Conservation (phyloP, 306 rosid genomes). For the Ziziphus jujuba region DNA sequence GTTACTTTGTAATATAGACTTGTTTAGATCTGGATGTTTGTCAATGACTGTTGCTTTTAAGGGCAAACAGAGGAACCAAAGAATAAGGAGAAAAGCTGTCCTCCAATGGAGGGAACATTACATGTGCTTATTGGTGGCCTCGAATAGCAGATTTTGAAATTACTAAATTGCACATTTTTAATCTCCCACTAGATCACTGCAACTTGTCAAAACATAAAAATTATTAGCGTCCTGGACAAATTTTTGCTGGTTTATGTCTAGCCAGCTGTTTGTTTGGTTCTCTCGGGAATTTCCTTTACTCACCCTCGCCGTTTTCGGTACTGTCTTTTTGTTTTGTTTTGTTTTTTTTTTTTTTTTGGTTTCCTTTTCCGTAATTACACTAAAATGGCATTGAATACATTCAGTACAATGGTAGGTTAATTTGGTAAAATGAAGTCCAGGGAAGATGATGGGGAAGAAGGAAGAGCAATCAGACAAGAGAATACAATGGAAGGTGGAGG, state of each 20-base stretch:
- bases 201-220: neutral
- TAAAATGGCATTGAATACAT: neutral
- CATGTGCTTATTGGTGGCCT: conserved; percentile 10
- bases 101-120: conserved; percentile 7
- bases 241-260: neutral
- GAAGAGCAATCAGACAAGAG: no score
- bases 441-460: no score
- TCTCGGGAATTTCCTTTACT: conserved; percentile 3
- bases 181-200: conserved; percentile 10
- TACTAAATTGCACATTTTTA: conserved; percentile 4
- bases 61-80: neutral
- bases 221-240: neutral
- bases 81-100: neutral
- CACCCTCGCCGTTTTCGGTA: neutral
- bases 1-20: conserved; percentile 15
- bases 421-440: neutral
- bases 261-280: neutral
- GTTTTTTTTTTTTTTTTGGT: no score
- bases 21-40: neutral
- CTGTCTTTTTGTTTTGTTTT: no score
- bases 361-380: neutral
- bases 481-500: no score
- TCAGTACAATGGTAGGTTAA: neutral
- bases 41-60: neutral
- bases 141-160: conserved; percentile 2